A percentile compares a stretch with the other conserved stretches of the same genome.
Evolutionary conservation across 2,329 filamentous ascomycete genomes (phyloP).

Genomic region (Exophiala alcalophila): DNA sequence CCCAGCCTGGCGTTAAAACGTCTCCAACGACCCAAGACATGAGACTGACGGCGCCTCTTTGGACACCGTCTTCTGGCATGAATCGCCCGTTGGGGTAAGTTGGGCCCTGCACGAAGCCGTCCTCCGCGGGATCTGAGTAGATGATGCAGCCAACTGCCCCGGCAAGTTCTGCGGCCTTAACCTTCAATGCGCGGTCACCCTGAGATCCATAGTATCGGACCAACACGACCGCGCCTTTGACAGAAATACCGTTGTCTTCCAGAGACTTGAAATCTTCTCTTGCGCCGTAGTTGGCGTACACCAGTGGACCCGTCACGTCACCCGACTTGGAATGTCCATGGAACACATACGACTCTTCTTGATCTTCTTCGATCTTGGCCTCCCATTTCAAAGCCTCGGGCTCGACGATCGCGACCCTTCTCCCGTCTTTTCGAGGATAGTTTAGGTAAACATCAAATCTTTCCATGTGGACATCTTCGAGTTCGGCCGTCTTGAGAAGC

Average conservation of each 20-base stretch:
- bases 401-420: slow-evolving; percentile 76
- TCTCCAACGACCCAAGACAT: slow-evolving; percentile 84
- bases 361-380: slow-evolving; percentile 78
- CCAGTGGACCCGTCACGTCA: slow-evolving; percentile 77
- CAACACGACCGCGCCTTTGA: slow-evolving; percentile 77
- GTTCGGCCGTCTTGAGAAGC: slow-evolving; percentile 66
- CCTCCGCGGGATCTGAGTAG: slow-evolving; percentile 84
- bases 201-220: slow-evolving; percentile 77
- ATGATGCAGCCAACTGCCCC: slow-evolving; percentile 86
- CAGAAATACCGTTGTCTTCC: slow-evolving; percentile 66
- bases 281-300: slow-evolving; percentile 92
- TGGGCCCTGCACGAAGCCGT: slow-evolving; percentile 72
- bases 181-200: slow-evolving; percentile 70
- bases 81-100: slow-evolving; percentile 73
- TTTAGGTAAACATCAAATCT: slow-evolving; percentile 89
- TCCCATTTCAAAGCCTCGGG: slow-evolving; percentile 68
- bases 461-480: slow-evolving; percentile 74
- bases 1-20: slow-evolving; percentile 84
- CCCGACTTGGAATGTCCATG: slow-evolving; percentile 87
- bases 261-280: slow-evolving; percentile 76
- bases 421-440: slow-evolving; percentile 74
- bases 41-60: slow-evolving; percentile 75
- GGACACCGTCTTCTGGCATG: slow-evolving; percentile 78
- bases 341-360: slow-evolving; percentile 72
- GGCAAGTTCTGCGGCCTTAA: slow-evolving; percentile 83